Base-by-base conservation (phyloP, 129 eudicot species). In the Pulicaria dysenterica region DNA sequence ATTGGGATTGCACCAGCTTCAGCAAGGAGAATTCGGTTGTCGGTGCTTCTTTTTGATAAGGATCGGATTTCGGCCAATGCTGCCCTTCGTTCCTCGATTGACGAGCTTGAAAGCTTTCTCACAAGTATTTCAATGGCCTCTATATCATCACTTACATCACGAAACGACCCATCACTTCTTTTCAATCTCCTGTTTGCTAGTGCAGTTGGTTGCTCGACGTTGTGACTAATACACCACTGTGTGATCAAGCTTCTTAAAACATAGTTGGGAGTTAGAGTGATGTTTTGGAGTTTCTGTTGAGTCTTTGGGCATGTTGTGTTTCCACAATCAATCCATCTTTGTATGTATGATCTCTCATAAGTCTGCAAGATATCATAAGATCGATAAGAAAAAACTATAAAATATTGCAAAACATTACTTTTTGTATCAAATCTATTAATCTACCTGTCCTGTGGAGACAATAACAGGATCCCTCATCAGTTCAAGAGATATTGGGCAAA, bases 391-490 rank as follows among this genome's bases (percentile, higher is more conserved):
- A 36, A 15, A 10, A 39, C 8, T 5, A 8, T 2, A 49, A 61
- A 51, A 63, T 6, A 70, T 8, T 13, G 10, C 5, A 50, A 48
- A 39, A 13, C 49, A 2, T 47, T 6, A 13, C 3, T 31, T 13
- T 1, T 9, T 36, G 45, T 47, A 42, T 15, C 7, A 13, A 58
- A 58, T 17, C 17, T 0, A 1, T 24, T 58, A 3, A 64, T 74
- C 51, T 86, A 91, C 97, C 97, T 91, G 97, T 67, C 97, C 97
- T 3, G 97, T 88, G 60, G 97, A 81, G 56, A 91, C 96, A 55
- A 88, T 91, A 60, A 91, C 97, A 19, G 97, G 97, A 82, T 91
- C 97, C 46, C 88, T 82, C 97, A 91, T 91, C 7, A 91, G 79
- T 79, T 91, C 97, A 14, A 91, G 85, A 53, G 97, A 91, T 63